phyloP scores from a whole-genome alignment of 768 basidiomycete species.

The Phaeotremella fagi region DNA sequence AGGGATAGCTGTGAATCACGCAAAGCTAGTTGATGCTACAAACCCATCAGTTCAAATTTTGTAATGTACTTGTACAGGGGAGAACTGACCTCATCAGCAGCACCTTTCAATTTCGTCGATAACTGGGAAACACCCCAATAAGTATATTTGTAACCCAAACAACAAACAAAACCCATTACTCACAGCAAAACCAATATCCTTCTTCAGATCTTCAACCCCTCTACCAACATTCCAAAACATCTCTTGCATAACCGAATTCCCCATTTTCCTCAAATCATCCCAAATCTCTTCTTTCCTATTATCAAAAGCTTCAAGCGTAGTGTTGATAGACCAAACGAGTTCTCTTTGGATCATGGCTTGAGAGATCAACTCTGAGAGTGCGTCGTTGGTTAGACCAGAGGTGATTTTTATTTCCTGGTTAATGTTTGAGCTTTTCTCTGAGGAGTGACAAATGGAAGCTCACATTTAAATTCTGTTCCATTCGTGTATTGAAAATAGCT shows the following conservation, averaged over 20 bases:
- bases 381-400: not conserved
- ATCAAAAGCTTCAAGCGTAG: not conserved
- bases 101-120: not conserved
- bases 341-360: not conserved
- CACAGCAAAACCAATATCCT: no score
- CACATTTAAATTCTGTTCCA: constrained; percentile 6
- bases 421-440: not conserved
- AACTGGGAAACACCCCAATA: no score
- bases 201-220: not conserved
- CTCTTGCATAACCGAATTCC: not conserved
- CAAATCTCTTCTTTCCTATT: not conserved
- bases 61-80: no score
- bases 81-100: not conserved
- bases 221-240: not conserved
- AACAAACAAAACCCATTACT: no score
- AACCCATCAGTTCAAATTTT: no score
- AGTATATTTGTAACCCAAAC: no score
- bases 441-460: not conserved
- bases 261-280: not conserved
- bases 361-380: not conserved
- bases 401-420: not conserved
- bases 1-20: no score
- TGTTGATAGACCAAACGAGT: not conserved
- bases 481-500: not conserved
- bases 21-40: no score